Evolutionary conservation across 306 rosid species (phyloP).

Genomic region (Glycyrrhiza uralensis): DNA sequence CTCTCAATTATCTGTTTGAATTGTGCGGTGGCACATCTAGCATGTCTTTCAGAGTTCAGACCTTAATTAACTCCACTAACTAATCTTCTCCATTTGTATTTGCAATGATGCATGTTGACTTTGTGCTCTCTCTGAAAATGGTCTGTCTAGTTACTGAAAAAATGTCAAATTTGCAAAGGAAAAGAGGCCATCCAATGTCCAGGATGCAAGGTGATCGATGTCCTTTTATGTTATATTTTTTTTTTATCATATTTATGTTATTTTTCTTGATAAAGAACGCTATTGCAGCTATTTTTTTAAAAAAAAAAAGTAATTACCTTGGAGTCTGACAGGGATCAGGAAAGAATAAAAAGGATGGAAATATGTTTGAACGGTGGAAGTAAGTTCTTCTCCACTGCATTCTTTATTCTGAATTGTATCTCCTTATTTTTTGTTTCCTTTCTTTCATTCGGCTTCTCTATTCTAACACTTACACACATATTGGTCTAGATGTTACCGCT

Average conservation of each 20-base stretch:
- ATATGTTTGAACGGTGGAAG: constrained; percentile 95
- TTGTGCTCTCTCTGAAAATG: no score
- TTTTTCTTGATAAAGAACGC: no score
- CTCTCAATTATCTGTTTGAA: not conserved
- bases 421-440: not conserved
- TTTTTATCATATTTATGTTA: no score
- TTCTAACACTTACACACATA: not conserved
- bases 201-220: constrained; percentile 93
- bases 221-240: no score
- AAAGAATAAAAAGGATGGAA: constrained; percentile 81
- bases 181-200: constrained; percentile 78
- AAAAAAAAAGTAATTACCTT: not conserved
- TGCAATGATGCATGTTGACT: not conserved
- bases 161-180: constrained; percentile 58
- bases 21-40: not conserved
- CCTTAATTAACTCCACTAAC: no score
- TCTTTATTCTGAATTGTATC: not conserved
- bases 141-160: constrained; percentile 46
- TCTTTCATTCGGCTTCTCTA: not conserved
- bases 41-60: not conserved
- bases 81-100: no score
- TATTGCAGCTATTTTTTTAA: no score
- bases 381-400: constrained; percentile 33
- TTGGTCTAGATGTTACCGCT: constrained; percentile 61
- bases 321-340: constrained; percentile 65